Base-by-base conservation (phyloP, 192 early-diverging fungal genomes). In the Backusella mclennaniae region DNA sequence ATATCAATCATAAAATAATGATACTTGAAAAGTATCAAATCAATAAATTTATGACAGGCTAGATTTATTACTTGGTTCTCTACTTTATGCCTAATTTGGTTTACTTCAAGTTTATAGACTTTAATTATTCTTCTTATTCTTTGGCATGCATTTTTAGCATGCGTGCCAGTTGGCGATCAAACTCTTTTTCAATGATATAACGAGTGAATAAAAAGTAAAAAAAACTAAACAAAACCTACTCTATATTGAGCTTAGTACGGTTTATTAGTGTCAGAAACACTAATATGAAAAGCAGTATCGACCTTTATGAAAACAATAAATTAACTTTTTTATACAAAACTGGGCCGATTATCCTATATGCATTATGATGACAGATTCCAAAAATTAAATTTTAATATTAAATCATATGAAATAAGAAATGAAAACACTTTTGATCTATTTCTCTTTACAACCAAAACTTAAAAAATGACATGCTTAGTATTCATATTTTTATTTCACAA, bases 111-210 rank as follows among this genome's bases (percentile, higher is more conserved):
- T 63, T 63, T 14, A 63, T 23, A 63, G 26, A 11, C 21, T 63
- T 63, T 26, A 29, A 63, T 63, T 56, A 23, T 56, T n/a, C 8
- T 23, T 41, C 17, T 70, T 38, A 26, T 42, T 42, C 66, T 59
- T 67, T 68, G 74, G 74, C 15, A 75, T 75, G 74, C 66, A 39
- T 67, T 49, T 71, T 19, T 26, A 66, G 66, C 67, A 75, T 75
- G 74, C 74, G 66, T 66, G 74, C 74, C 74, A 75, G 74, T 75
- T 66, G 74, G 41, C 17, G 74, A 75, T 75, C 66, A 29, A 75
- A 42, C 66, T 33, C 29, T 49, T 49, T 71, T n/a, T 68, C 29
- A 33, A 68, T 68, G 26, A 12, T 63, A 29, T 29, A 63, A 63
- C 2, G n/a, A 56, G 21, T n/a, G 7, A 19, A 19, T n/a, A 2